Conservation (phyloP, 2,329 filamentous ascomycete genomes). For the Uncinocarpus reesii region DNA sequence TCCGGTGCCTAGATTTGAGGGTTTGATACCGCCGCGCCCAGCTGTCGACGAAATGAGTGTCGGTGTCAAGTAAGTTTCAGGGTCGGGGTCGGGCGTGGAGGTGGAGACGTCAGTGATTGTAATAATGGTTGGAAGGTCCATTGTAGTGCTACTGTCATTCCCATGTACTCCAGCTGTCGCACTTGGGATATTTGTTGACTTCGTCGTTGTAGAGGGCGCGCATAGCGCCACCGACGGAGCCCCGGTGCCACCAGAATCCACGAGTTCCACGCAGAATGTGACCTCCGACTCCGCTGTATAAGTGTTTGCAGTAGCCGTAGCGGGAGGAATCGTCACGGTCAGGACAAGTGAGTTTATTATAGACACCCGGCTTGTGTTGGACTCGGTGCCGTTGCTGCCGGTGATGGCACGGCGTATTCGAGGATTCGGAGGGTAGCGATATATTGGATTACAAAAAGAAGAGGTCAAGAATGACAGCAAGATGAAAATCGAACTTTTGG, state of each 20-base stretch:
- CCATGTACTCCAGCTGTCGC: background rate
- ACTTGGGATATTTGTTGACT: background rate
- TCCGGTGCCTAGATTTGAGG: background rate
- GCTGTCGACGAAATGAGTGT: background rate
- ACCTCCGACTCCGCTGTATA: background rate
- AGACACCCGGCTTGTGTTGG: background rate
- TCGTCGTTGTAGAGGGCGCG: background rate
- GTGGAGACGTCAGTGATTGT: background rate
- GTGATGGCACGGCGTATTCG: background rate
- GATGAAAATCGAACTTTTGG: background rate
- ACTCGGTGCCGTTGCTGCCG: background rate
- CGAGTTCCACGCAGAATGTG: constrained; percentile 12
- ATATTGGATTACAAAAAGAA: constrained; percentile 7
- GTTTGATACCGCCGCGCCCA: background rate
- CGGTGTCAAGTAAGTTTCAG: background rate
- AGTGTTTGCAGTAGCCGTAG: background rate
- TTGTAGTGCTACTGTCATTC: background rate
- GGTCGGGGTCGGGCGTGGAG: background rate
- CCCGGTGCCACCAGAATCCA: constrained; percentile 2
- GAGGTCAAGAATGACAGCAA: background rate
- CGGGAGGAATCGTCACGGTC: constrained; percentile 13
- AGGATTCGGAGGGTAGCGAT: background rate
- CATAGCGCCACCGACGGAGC: constrained; percentile 6
- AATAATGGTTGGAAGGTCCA: background rate
- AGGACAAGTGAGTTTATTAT: constrained; percentile 8